These are phyloP conservation scores for Stephanocyclus meneghinianus DNA, from an alignment of 352 stramenopile genomes.

Conservation along the genomic window DNA sequence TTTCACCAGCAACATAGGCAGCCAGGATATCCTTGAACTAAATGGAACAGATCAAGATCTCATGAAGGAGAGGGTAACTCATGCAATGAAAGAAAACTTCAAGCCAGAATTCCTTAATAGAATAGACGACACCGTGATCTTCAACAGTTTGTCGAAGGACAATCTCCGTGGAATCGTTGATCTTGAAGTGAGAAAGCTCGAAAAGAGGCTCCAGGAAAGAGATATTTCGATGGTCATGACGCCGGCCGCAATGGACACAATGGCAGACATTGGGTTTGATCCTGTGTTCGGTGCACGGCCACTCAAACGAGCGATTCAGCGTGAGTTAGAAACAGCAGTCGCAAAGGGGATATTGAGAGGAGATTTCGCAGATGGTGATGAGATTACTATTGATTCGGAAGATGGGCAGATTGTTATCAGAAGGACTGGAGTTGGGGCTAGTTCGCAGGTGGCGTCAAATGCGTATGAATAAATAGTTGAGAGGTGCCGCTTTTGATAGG, in stretches of 20 bases:
- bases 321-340: constrained; percentile 93
- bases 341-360: constrained; percentile 89
- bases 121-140: constrained; percentile 97
- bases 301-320: constrained; percentile 94
- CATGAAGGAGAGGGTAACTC: constrained; percentile 65
- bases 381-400: constrained; percentile 68
- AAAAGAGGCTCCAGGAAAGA: constrained; percentile 88
- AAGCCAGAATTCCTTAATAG: constrained; percentile 98
- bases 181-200: constrained; percentile 90
- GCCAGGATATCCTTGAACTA: constrained; percentile 87
- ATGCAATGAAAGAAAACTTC: constrained; percentile 85
- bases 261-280: constrained; percentile 93
- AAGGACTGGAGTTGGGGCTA: constrained; percentile 25
- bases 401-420: constrained; percentile 38
- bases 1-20: constrained; percentile 96
- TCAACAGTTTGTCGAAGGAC: constrained; percentile 90
- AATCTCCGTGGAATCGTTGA: constrained; percentile 92
- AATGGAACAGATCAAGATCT: constrained; percentile 53
- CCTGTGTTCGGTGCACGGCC: constrained; percentile 93
- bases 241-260: constrained; percentile 88
- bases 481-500: neutral
- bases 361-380: constrained; percentile 85
- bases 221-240: constrained; percentile 90
- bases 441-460: neutral
- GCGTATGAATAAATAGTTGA: neutral